Evolutionary conservation across 2,329 filamentous ascomycete species (phyloP), one percentile per base, ranked within the genome.

Genomic region (Aureobasidium sp.): DNA sequence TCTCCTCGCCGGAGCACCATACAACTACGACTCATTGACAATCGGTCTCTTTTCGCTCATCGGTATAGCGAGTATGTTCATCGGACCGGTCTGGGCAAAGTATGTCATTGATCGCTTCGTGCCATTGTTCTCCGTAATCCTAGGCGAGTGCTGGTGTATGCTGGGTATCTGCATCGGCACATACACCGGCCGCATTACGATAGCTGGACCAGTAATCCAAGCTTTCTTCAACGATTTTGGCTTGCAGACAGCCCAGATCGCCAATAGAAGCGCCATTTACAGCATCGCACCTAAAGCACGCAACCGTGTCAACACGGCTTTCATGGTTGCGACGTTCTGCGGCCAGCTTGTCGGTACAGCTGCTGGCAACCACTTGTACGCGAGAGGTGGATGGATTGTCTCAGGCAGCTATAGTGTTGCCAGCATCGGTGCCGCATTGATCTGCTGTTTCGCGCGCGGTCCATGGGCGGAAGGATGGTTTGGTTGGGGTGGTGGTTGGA

Each of bases 31-130:
- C 0, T 84, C 87, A 0, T 71, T 90, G 0, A 78, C 81, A 4
- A 91, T 94, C 54, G 89, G 90, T 0, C 78, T 94, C 5, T 94
- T 94, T 71, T 88, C 88, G 0, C 77, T 95, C 3, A 89, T 92
- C 57, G 90, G 88, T 1, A 83, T 94, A 14, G 83, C 79, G 0
- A 83, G 85, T 12, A 89, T 94, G 72, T 70, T 83, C 22, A 73
- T 85, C 9, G 86, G 84, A 0, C 90, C 90, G 0, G 64, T 91
- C 15, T 91, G 88, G 71, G 87, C 87, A 0, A 82, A 85, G 19
- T 73, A 82, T 12, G 79, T 94, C 58, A 90, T 88, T 12, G 89
- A 93, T 67, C 79, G 79, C 60, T 87, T 87, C 68, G 81, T 86
- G 0, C 87, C 89, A 0, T 79, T 88, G 24, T 82, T 90, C 63